phyloP scores from a whole-genome alignment of 345 rosid genomes.

The Kernera saxatilis region DNA sequence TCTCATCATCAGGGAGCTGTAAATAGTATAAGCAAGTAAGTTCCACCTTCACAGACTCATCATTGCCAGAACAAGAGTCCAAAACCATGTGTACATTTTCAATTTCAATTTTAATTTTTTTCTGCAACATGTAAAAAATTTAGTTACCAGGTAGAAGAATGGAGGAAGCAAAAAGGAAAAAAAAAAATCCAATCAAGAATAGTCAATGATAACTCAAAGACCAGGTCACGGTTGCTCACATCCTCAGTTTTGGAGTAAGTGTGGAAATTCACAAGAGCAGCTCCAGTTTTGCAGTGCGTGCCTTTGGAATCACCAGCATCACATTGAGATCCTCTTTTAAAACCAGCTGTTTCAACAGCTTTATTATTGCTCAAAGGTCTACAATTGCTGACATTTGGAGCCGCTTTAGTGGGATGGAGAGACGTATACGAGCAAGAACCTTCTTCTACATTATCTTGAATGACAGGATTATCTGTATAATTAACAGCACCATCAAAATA shows the following conservation, averaged over 20 bases:
- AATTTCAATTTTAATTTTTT: slow-evolving; percentile 48
- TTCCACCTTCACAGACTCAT: slow-evolving; percentile 68
- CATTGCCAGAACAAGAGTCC: slow-evolving; percentile 32
- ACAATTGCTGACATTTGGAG: slow-evolving; percentile 35
- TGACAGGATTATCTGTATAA: slow-evolving; percentile 33
- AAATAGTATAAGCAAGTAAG: slow-evolving; percentile 79
- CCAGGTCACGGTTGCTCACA: slow-evolving; percentile 37
- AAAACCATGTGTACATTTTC: slow-evolving; percentile 45
- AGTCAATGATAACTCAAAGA: slow-evolving; percentile 1
- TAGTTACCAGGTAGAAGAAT: background rate
- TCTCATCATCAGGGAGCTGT: slow-evolving; percentile 68
- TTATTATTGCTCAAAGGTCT: slow-evolving; percentile 37
- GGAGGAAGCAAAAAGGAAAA: background rate
- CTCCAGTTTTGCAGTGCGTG: slow-evolving; percentile 25
- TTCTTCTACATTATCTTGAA: slow-evolving; percentile 55
- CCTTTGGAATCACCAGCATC: slow-evolving; percentile 40
- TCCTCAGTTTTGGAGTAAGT: slow-evolving; percentile 33
- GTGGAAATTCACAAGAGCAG: slow-evolving; percentile 40
- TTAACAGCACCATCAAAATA: slow-evolving; percentile 35
- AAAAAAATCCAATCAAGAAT: background rate
- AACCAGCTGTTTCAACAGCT: slow-evolving; percentile 31
- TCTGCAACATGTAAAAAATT: slow-evolving; percentile 41
- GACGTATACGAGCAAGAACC: slow-evolving; percentile 57
- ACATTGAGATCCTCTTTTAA: slow-evolving; percentile 47
- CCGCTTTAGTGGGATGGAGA: slow-evolving; percentile 31